These are phyloP conservation scores for Rhinocladiella similis DNA, from an alignment of 2,329 filamentous ascomycete species.

Conservation along the genomic window DNA sequence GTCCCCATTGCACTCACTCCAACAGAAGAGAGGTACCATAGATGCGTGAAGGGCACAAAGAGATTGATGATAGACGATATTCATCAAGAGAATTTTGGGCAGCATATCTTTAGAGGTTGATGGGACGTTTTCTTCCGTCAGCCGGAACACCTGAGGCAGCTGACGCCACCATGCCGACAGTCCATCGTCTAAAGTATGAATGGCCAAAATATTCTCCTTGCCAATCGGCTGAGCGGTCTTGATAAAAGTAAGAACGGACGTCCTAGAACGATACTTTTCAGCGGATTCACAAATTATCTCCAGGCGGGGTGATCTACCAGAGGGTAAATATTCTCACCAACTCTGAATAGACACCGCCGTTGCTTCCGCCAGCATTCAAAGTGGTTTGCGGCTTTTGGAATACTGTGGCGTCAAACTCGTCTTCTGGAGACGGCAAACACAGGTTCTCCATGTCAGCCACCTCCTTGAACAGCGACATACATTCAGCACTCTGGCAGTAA, in stretches of 20 bases:
- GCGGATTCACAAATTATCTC: neutral
- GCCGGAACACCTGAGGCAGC: neutral
- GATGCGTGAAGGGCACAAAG: slow-evolving; percentile 7
- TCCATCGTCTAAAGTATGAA: slow-evolving; percentile 1
- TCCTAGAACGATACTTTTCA: too few species aligned
- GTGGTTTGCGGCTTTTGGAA: neutral
- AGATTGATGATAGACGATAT: slow-evolving; percentile 7
- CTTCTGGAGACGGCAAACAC: slow-evolving; percentile 2
- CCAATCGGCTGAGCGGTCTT: too few species aligned
- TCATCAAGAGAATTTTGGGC: slow-evolving; percentile 2
- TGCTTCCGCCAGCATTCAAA: neutral
- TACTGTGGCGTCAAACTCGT: neutral
- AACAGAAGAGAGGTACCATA: slow-evolving; percentile 12
- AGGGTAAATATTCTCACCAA: slow-evolving; percentile 2
- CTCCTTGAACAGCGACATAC: neutral
- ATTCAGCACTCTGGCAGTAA: slow-evolving; percentile 1
- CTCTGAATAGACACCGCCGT: slow-evolving; percentile 2
- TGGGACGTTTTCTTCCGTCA: neutral
- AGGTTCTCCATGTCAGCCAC: neutral
- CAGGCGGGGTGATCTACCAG: too few species aligned
- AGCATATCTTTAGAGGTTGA: neutral
- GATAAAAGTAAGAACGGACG: too few species aligned
- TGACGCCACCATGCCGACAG: slow-evolving; percentile 7
- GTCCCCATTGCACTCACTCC: slow-evolving; percentile 1
- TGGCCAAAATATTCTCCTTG: neutral